Evolutionary conservation across 768 basidiomycete genomes (phyloP), one percentile per base, ranked within the genome.

Genomic region (Mrakia hoshinonis): DNA sequence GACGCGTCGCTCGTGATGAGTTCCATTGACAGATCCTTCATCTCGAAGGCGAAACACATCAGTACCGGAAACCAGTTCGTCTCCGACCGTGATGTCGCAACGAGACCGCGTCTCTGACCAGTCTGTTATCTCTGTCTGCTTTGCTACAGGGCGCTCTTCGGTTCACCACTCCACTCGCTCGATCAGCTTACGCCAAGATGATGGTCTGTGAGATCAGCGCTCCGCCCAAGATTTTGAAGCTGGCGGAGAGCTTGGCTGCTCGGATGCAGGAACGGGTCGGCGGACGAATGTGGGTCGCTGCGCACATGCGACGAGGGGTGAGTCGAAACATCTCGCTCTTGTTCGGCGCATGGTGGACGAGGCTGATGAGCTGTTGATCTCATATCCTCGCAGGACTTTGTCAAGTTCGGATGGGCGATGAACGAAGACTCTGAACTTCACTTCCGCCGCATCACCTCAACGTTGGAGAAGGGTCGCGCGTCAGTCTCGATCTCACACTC

Each of bases 11-110:
- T n/a, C n/a, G n/a, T n/a, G n/a, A n/a, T n/a, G n/a, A n/a, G n/a
- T n/a, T n/a, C n/a, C n/a, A n/a, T n/a, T n/a, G n/a, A n/a, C 55
- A 69, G 55, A 79, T 83, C 36, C 73, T 83, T 20, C 69, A 81
- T 13, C 79, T 83, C 61, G 78, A 75, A 49, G 82, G 83, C 34
- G 63, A 71, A 39, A 71, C 64, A 43, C 70, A 71, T 51, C 65
- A 71, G 39, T 58, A 38, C 63, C 62, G 70, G 20, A 65, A 71
- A 38, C 64, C 62, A 6, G 70, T 26, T 12, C 20, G 47, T 18
- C 15, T 15, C 15, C 7, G 43, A 43, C 43, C n/a, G n/a, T n/a
- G n/a, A n/a, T 43, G 43, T 43, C 43, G 15, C 6, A 43, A 43
- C 43, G 6, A 6, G 43, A 43, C 43, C 43, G n/a, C n/a, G n/a